Percentiles rank a stretch among this genome's conserved stretches.
phyloP scores from a whole-genome alignment of 192 early-diverging fungal genomes.

The Dissophora ornata region DNA sequence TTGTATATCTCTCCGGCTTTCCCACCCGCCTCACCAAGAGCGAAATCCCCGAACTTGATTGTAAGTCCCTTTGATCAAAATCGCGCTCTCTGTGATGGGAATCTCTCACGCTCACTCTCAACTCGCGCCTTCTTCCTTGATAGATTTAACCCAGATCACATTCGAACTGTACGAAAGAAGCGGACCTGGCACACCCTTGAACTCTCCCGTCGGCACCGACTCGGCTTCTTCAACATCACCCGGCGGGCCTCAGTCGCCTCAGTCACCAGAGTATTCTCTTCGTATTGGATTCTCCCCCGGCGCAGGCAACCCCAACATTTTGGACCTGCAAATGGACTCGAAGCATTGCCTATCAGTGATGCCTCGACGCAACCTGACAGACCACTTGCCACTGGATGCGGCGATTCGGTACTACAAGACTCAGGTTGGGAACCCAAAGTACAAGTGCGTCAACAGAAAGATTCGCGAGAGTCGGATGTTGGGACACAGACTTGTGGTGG shows the following conservation, averaged over 20 bases:
- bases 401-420: constrained; percentile 68
- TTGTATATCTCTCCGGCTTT: constrained; percentile 87
- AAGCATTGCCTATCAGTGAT: constrained; percentile 76
- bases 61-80: constrained; percentile 57
- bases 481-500: constrained; percentile 46
- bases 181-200: constrained; percentile 2
- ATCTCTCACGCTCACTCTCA: background rate
- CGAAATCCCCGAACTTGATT: constrained; percentile 90
- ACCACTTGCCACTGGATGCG: constrained; percentile 84
- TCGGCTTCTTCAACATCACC: no score
- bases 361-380: constrained; percentile 78
- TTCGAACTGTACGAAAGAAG: constrained; percentile 95
- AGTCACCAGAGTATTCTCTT: constrained; percentile 85
- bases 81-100: no score
- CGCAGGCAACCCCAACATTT: constrained; percentile 88
- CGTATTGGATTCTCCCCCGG: constrained; percentile 91
- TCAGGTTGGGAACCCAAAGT: constrained; percentile 61
- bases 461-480: constrained; percentile 48
- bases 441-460: constrained; percentile 39
- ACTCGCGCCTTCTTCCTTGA: background rate
- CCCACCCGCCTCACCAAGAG: constrained; percentile 73
- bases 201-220: background rate
- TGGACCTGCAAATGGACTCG: constrained; percentile 90
- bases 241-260: constrained; percentile 15
- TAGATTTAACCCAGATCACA: constrained; percentile 95